Conservation (phyloP, 805 yeast genomes). For the Pachysolen tannophilus region DNA sequence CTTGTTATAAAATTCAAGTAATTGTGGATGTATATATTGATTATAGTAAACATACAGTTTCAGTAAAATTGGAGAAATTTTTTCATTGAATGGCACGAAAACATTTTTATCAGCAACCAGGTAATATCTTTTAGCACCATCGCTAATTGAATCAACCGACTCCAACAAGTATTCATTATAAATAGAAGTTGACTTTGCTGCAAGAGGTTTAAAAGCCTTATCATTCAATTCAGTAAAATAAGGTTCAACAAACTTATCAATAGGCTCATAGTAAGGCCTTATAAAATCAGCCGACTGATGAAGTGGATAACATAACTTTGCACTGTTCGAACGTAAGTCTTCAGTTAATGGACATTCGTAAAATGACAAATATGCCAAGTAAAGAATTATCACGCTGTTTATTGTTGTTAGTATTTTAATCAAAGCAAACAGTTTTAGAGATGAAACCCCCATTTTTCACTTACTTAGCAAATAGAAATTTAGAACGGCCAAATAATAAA, state of each 20-base stretch:
- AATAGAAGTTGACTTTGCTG: not conserved
- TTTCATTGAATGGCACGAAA: not conserved
- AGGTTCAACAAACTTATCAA: constrained; percentile 1
- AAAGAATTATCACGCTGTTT: not conserved
- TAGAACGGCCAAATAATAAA: not conserved
- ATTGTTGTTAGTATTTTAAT: not conserved
- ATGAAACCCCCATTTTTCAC: not conserved
- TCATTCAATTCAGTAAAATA: not conserved
- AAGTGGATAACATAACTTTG: not conserved
- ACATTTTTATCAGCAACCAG: not conserved
- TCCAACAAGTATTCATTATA: constrained; percentile 1
- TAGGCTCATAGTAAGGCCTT: constrained; percentile 3
- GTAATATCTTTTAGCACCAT: not conserved
- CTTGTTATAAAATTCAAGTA: not conserved
- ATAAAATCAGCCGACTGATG: not conserved
- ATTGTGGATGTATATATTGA: not conserved
- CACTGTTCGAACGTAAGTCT: not conserved
- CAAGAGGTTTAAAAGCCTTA: constrained; percentile 1
- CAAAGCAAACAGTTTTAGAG: not conserved
- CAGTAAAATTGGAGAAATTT: not conserved
- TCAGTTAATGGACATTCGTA: constrained; percentile 1
- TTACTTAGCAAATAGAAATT: not conserved
- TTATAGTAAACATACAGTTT: not conserved
- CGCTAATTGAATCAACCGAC: not conserved
- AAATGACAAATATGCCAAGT: constrained; percentile 1